Evolutionary conservation across 345 rosid genomes (phyloP).

Genomic region (Cochlearia excelsa): DNA sequence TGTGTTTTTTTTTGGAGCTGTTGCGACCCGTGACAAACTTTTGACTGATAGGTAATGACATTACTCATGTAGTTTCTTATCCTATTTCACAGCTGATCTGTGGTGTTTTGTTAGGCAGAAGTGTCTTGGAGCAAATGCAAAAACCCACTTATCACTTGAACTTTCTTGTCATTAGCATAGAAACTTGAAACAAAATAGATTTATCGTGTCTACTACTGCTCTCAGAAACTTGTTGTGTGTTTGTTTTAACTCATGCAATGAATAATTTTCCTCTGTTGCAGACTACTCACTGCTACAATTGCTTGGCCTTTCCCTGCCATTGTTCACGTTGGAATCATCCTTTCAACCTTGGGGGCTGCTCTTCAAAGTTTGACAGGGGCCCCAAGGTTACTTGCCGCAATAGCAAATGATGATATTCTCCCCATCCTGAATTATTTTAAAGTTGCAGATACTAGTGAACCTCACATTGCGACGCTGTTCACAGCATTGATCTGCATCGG

Average conservation of each 20-base stretch:
- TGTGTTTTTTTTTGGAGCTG: conserved; percentile 83
- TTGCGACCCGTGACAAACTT: conserved; percentile 80
- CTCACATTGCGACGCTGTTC: conserved; percentile 84
- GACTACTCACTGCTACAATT: conserved; percentile 88
- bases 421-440: conserved; percentile 95
- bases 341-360: conserved; percentile 98
- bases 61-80: conserved; percentile 11
- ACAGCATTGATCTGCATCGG: conserved; percentile 84
- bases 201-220: conserved; percentile 8
- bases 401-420: conserved; percentile 98
- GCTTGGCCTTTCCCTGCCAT: conserved; percentile 95
- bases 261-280: conserved; percentile 36
- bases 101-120: conserved; percentile 13
- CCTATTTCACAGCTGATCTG: conserved; percentile 5
- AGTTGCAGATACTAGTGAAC: conserved; percentile 86
- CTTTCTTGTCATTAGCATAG: conserved; percentile 15
- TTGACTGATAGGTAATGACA: conserved; percentile 79
- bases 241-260: neutral
- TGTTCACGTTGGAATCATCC: conserved; percentile 84
- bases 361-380: conserved; percentile 99
- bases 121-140: conserved; percentile 23
- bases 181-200: conserved; percentile 20
- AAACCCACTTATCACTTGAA: conserved; percentile 13
- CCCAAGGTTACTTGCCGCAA: conserved; percentile 96
- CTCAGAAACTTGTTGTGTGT: conserved; percentile 13